Evolutionary conservation across 1,139 yeast species (phyloP), one percentile per base, ranked within the genome.

Genomic region (Pichia sp.): DNA sequence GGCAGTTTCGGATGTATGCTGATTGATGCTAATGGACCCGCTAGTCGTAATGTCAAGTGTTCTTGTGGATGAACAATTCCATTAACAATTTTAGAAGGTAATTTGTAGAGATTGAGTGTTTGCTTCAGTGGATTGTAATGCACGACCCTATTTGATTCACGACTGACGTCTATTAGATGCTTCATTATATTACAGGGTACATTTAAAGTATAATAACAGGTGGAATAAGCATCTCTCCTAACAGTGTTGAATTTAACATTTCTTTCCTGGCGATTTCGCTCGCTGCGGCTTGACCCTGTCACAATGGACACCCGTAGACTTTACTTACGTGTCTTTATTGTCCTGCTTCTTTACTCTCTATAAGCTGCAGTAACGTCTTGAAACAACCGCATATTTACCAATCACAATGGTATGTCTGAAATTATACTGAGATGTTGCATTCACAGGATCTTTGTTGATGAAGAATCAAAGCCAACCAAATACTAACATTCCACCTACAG

Each of bases 401-500:
- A 4, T 5, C 18, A 26, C 15, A 26, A 26, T 26, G 30, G 30
- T 26, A 26, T 26, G 30, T 22, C 24, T 7, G n/a, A n/a, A n/a
- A n/a, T n/a, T n/a, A n/a, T n/a, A n/a, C n/a, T n/a, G n/a, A n/a
- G n/a, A n/a, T n/a, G n/a, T n/a, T n/a, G n/a, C n/a, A n/a, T n/a
- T n/a, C n/a, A n/a, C n/a, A n/a, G n/a, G n/a, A n/a, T n/a, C n/a
- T n/a, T n/a, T n/a, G n/a, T n/a, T n/a, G n/a, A n/a, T n/a, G n/a
- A n/a, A n/a, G 7, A 7, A 22, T 22, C 24, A 22, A 8, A 22
- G 5, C 12, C 19, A 9, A 26, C 25, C 19, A 10, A 8, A 20
- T 19, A 14, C 30, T 20, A 21, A 21, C 19, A 28, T 4, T 20
- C n/a, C n/a, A n/a, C n/a, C n/a, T n/a, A n/a, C 37, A 60, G 64